Evolutionary conservation across 2,329 filamentous ascomycete genomes (phyloP).

Genomic region (Paecilomyces sp.): DNA sequence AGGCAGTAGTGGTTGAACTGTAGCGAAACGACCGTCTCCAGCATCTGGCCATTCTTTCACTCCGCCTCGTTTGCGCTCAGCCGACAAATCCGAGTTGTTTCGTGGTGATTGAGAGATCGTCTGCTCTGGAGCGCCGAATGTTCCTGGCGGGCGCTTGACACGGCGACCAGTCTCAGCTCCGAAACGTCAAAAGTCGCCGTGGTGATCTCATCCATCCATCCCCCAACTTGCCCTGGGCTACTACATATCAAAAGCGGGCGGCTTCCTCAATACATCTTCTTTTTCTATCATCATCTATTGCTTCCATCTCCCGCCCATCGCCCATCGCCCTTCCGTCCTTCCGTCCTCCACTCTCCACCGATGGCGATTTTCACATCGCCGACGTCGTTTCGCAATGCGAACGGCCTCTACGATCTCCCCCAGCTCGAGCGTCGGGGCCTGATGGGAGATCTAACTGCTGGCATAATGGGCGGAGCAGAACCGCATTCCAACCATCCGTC

Average conservation of each 20-base stretch:
- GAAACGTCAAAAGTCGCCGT: not conserved
- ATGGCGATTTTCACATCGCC: constrained; percentile 42
- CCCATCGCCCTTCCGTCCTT: not conserved
- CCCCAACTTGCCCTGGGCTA: not conserved
- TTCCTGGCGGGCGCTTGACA: not conserved
- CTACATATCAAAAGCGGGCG: not conserved
- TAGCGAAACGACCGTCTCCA: not conserved
- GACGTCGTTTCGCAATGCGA: constrained; percentile 40
- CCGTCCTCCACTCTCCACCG: constrained; percentile 4
- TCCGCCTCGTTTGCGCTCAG: constrained; percentile 4
- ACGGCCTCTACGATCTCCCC: constrained; percentile 15
- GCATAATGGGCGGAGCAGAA: constrained; percentile 9
- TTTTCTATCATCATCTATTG: not conserved
- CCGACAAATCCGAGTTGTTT: not conserved
- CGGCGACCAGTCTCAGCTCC: not conserved
- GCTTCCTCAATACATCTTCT: not conserved
- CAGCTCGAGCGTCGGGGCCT: constrained; percentile 8
- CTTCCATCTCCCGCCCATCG: not conserved
- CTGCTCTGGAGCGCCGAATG: not conserved
- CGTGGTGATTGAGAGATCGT: not conserved
- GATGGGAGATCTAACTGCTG: constrained; percentile 11
- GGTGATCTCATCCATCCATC: not conserved
- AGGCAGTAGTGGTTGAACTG: not conserved
- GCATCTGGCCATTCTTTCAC: constrained; percentile 35
- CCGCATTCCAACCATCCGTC: constrained; percentile 39